phyloP scores from a whole-genome alignment of 495 filamentous ascomycete genomes.

The Penicillium verhagenii region DNA sequence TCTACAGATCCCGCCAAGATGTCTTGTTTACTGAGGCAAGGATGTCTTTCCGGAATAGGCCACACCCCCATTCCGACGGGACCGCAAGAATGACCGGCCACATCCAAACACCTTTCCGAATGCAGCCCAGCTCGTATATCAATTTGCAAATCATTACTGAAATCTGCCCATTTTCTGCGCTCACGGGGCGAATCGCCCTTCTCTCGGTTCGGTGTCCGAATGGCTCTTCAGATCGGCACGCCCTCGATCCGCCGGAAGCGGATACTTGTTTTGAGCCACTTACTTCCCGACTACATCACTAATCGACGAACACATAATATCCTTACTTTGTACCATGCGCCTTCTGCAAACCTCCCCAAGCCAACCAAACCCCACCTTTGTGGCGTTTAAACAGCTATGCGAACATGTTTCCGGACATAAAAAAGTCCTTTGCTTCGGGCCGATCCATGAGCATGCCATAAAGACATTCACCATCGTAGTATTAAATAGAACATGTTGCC shows the following conservation, averaged over 20 bases:
- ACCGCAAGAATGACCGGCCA: slow-evolving; percentile 13
- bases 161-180: neutral
- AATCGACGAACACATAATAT: neutral
- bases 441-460: neutral
- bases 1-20: neutral
- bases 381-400: slow-evolving; percentile 13
- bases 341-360: neutral
- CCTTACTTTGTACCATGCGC: neutral
- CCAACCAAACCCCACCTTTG: neutral
- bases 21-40: neutral
- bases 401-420: slow-evolving; percentile 5
- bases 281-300: slow-evolving; percentile 7
- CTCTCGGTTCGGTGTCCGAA: neutral
- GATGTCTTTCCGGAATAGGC: neutral
- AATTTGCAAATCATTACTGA: neutral
- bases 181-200: neutral
- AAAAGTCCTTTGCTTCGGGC: neutral
- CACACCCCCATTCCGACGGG: slow-evolving; percentile 12
- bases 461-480: neutral
- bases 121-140: neutral
- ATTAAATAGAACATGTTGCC: neutral
- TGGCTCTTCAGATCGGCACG: neutral
- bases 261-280: neutral
- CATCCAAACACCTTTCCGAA: slow-evolving; percentile 6
- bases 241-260: slow-evolving; percentile 1